Percentiles rank a stretch among this genome's conserved stretches.
Evolutionary conservation across 1,139 yeast genomes (phyloP).

Genomic region (Lodderomyces metapsilosis): DNA sequence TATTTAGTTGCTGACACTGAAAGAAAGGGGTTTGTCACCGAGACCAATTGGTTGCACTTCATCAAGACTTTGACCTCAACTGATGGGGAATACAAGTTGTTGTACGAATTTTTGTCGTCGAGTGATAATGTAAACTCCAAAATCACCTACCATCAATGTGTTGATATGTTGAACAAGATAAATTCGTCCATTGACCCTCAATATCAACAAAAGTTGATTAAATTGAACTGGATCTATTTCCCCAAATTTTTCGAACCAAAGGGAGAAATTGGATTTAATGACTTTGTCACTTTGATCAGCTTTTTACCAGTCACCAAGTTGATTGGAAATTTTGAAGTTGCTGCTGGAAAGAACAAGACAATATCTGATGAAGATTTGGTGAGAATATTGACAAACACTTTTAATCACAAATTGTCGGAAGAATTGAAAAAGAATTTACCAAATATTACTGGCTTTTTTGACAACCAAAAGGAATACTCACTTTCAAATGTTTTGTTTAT

Average conservation of each 20-base stretch:
- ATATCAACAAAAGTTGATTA: constrained; percentile 42
- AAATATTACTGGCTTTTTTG: constrained; percentile 38
- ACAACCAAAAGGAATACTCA: constrained; percentile 31
- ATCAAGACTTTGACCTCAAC: constrained; percentile 52
- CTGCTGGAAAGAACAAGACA: constrained; percentile 35
- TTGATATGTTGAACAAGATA: constrained; percentile 35
- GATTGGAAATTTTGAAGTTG: constrained; percentile 44
- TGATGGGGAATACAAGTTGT: constrained; percentile 58
- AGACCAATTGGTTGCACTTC: constrained; percentile 60
- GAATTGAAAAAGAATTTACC: constrained; percentile 37
- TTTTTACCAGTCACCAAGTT: constrained; percentile 48
- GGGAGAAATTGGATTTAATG: constrained; percentile 39
- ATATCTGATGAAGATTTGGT: constrained; percentile 34
- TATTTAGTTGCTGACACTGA: constrained; percentile 65
- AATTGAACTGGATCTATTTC: constrained; percentile 47
- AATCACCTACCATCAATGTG: constrained; percentile 40
- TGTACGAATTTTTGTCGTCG: constrained; percentile 45
- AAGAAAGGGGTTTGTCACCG: constrained; percentile 59
- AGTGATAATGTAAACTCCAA: constrained; percentile 27
- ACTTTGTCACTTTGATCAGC: constrained; percentile 42
- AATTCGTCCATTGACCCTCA: constrained; percentile 43
- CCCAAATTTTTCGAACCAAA: constrained; percentile 42
- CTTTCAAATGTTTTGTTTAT: constrained; percentile 44
- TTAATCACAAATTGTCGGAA: constrained; percentile 42
- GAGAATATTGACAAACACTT: constrained; percentile 35